Evolutionary conservation across 176 grass and related monocot genomes (phyloP), one percentile per base, ranked within the genome.

Genomic region (Musa troglodytarum): DNA sequence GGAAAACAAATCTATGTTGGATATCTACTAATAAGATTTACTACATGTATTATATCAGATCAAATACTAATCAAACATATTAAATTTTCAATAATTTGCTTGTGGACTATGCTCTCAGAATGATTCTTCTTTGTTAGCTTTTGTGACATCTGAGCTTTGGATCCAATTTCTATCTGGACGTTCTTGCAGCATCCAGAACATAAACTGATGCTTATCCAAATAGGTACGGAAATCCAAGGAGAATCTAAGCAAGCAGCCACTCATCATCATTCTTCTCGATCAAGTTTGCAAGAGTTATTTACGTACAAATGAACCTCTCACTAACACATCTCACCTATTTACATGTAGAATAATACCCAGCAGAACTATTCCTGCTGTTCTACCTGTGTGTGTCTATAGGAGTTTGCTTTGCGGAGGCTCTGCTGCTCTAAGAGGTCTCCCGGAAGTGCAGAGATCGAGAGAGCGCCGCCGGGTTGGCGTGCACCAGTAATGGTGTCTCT

Each of bases 371-470:
- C 57, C 57, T 61, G 21, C 57, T 61, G 57, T 61, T 28, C 34
- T 43, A 43, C 34, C 34, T 43, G 34, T 43, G 34, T 43, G 34
- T 43, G 34, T 43, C 34, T 43, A 5, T 43, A 43, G 34, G 34
- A 43, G 34, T 43, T 43, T 0, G 34, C 3, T 43, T 43, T 43
- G 34, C 34, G 6, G 34, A 43, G 34, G 6, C 0, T 43, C 34
- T 43, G 34, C 34, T 6, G 34, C 34, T 43, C 34, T 43, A 43
- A 43, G 34, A 49, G 22, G 13, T 74, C 85, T 99, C 95, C 77
- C 86, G 88, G 85, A 92, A 99, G 78, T 71, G 86, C 21, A 89
- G 58, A 28, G 95, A 94, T 53, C 95, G 88, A 8, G 88, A 81
- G 0, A 86, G 79, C 24, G 95, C 90, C 23, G 88, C 88, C 21